Percentiles rank a stretch among this genome's conserved stretches.
Conservation (phyloP, 2,329 filamentous ascomycete species). For the Zalaria sp. region DNA sequence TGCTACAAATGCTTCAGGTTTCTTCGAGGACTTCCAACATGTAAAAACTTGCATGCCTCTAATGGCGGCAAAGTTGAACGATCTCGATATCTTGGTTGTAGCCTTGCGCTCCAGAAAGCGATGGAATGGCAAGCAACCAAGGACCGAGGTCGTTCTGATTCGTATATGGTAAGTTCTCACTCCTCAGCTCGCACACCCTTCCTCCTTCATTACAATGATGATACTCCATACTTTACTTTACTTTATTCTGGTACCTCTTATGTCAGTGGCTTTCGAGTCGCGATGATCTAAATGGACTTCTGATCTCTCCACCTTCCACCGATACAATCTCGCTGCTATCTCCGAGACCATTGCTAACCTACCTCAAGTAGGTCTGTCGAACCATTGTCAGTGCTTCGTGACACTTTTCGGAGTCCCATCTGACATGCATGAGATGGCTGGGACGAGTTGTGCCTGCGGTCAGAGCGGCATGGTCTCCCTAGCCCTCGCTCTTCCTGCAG, state of each 20-base stretch:
- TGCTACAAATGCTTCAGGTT: background rate
- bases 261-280: conserved; percentile 53
- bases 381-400: too few relatives aligned
- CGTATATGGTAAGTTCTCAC: conserved; percentile 1
- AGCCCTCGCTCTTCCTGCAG: too few relatives aligned
- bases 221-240: conserved; percentile 36
- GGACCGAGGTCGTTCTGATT: too few relatives aligned
- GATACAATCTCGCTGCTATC: too few relatives aligned
- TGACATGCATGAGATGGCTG: background rate
- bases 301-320: conserved; percentile 33
- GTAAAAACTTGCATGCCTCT: background rate
- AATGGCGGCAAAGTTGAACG: too few relatives aligned
- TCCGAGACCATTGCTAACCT: too few relatives aligned
- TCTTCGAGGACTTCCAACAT: background rate
- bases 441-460: background rate
- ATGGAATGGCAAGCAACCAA: too few relatives aligned
- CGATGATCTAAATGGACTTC: conserved; percentile 82
- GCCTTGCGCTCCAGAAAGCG: too few relatives aligned
- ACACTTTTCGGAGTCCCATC: background rate
- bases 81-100: too few relatives aligned
- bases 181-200: background rate
- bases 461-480: background rate
- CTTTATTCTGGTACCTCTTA: conserved; percentile 96
- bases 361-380: too few relatives aligned
- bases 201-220: conserved; percentile 46